Conservation (phyloP, 495 filamentous ascomycete genomes). For the Beverwykella pulmonaria region DNA sequence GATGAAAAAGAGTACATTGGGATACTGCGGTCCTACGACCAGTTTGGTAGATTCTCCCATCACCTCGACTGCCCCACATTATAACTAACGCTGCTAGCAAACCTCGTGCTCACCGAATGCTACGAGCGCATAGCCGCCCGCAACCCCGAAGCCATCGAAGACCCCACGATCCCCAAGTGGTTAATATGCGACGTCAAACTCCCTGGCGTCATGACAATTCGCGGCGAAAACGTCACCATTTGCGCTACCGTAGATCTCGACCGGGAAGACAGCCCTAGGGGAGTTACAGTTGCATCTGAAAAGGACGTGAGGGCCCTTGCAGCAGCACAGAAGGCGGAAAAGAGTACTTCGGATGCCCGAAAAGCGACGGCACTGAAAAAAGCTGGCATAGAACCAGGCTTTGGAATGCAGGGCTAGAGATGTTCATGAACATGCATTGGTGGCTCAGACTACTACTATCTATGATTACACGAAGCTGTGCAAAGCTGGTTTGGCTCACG, state of each 20-base stretch:
- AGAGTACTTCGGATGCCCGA: slow-evolving; percentile 6
- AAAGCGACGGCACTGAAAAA: slow-evolving; percentile 17
- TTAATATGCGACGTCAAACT: slow-evolving; percentile 19
- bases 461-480: neutral
- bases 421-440: neutral
- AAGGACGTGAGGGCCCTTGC: slow-evolving; percentile 14
- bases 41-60: slow-evolving; percentile 69
- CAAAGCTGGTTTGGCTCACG: neutral
- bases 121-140: slow-evolving; percentile 78
- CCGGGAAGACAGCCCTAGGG: slow-evolving; percentile 19
- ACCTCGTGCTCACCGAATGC: slow-evolving; percentile 90
- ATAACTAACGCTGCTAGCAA: slow-evolving; percentile 60
- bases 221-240: slow-evolving; percentile 34
- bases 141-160: slow-evolving; percentile 75
- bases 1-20: slow-evolving; percentile 94
- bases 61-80: neutral
- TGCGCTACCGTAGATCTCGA: slow-evolving; percentile 29
- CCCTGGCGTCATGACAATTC: slow-evolving; percentile 23
- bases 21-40: slow-evolving; percentile 94
- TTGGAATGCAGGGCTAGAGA: slow-evolving; percentile 20
- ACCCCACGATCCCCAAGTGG: slow-evolving; percentile 13
- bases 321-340: slow-evolving; percentile 15
- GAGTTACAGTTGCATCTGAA: slow-evolving; percentile 1
- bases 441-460: neutral
- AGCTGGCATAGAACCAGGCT: slow-evolving; percentile 25